Evolutionary conservation across 2,329 filamentous ascomycete genomes (phyloP).

Genomic region (Fusarium phyllophilum): DNA sequence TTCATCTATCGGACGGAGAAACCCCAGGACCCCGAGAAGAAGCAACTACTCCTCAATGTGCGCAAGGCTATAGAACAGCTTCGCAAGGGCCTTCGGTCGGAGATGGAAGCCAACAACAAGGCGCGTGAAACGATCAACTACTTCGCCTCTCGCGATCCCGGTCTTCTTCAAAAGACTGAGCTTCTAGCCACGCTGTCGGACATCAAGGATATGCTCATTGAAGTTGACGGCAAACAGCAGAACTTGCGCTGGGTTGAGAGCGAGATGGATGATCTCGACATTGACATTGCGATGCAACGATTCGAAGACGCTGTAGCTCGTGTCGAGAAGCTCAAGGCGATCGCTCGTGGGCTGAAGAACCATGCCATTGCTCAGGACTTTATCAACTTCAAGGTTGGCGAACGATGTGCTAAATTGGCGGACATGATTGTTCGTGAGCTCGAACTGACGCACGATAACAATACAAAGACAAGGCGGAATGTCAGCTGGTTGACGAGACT

Average conservation of each 20-base stretch:
- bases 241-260: slow-evolving; percentile 95
- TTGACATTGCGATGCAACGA: slow-evolving; percentile 89
- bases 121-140: slow-evolving; percentile 87
- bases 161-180: slow-evolving; percentile 80
- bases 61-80: slow-evolving; percentile 93
- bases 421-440: slow-evolving; percentile 81
- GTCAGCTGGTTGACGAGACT: slow-evolving; percentile 86
- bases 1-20: slow-evolving; percentile 95
- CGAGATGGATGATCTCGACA: slow-evolving; percentile 95
- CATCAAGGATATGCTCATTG: slow-evolving; percentile 88
- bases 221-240: slow-evolving; percentile 96
- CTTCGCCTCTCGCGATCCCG: slow-evolving; percentile 81
- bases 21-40: slow-evolving; percentile 80
- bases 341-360: slow-evolving; percentile 83
- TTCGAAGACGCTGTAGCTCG: slow-evolving; percentile 86
- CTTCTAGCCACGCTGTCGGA: slow-evolving; percentile 81
- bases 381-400: slow-evolving; percentile 90
- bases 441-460: slow-evolving; percentile 79
- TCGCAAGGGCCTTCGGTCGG: slow-evolving; percentile 83
- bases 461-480: slow-evolving; percentile 80
- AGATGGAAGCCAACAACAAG: slow-evolving; percentile 88
- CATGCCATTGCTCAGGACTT: slow-evolving; percentile 91
- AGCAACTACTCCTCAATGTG: slow-evolving; percentile 84
- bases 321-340: slow-evolving; percentile 84
- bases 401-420: slow-evolving; percentile 81